These are phyloP conservation scores for Trichophaea hybrida DNA, from an alignment of 2,329 filamentous ascomycete genomes.

Conservation along the genomic window DNA sequence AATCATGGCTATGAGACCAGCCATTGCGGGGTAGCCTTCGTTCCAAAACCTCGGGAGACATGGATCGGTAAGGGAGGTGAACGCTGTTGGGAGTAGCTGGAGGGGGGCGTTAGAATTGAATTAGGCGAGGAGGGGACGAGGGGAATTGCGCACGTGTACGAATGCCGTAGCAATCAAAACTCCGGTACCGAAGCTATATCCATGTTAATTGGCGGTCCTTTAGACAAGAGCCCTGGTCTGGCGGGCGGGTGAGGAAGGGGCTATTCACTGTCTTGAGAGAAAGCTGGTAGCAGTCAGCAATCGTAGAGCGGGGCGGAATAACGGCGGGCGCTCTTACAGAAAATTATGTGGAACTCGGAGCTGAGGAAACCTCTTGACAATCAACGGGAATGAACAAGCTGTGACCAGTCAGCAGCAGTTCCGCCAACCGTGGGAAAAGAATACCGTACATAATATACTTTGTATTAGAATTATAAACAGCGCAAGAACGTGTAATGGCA, in stretches of 20 bases:
- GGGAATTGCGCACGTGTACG: constrained; percentile 47
- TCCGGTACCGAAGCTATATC: constrained; percentile 61
- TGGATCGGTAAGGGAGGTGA: constrained; percentile 45
- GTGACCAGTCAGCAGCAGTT: background rate
- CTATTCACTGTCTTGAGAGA: constrained; percentile 25
- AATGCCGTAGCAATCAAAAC: constrained; percentile 75
- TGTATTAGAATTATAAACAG: constrained; percentile 42
- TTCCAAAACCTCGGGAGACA: constrained; percentile 68
- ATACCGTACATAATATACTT: constrained; percentile 38
- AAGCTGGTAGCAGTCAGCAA: constrained; percentile 8
- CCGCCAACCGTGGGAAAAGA: background rate
- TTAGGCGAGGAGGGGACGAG: constrained; percentile 31
- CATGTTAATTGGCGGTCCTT: constrained; percentile 30
- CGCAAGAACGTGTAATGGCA: constrained; percentile 43
- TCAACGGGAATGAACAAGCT: constrained; percentile 48
- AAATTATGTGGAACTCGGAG: constrained; percentile 41
- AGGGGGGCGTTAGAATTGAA: background rate
- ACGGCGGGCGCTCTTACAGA: background rate
- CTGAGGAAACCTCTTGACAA: constrained; percentile 44
- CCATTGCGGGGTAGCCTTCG: constrained; percentile 60
- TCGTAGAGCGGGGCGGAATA: background rate
- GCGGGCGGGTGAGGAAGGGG: constrained; percentile 2
- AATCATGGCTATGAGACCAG: constrained; percentile 68
- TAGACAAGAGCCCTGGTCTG: background rate
- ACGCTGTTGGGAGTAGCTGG: constrained; percentile 45